Evolutionary conservation across 2,329 filamentous ascomycete species (phyloP).

Genomic region (Whalleya microplaca): DNA sequence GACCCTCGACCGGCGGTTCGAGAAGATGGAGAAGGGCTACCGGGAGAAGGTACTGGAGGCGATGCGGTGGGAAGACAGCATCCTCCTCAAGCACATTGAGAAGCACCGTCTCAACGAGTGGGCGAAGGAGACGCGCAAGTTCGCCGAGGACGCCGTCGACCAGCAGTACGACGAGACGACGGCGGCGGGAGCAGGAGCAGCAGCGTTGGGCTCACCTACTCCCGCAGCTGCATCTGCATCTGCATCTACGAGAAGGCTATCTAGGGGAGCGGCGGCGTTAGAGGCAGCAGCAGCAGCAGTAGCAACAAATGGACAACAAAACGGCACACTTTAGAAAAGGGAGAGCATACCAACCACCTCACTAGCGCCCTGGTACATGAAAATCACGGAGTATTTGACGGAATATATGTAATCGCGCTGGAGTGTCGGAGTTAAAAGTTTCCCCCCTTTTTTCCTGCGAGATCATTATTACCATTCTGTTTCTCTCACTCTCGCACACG

Average conservation of each 20-base stretch:
- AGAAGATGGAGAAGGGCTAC: constrained; percentile 63
- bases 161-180: constrained; percentile 34
- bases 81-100: constrained; percentile 66
- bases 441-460: constrained; percentile 6
- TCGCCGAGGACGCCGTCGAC: constrained; percentile 35
- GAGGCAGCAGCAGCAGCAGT: constrained; percentile 23
- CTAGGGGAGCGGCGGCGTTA: constrained; percentile 21
- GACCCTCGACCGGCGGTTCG: constrained; percentile 63
- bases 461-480: too few species aligned
- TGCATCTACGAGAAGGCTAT: constrained; percentile 8
- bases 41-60: constrained; percentile 71
- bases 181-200: constrained; percentile 27
- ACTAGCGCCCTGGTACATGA: too few species aligned
- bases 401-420: constrained; percentile 20
- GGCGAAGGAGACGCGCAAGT: constrained; percentile 44
- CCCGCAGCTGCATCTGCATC: constrained; percentile 13
- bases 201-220: constrained; percentile 17
- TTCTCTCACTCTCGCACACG: too few species aligned
- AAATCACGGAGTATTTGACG: constrained; percentile 10
- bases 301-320: constrained; percentile 30
- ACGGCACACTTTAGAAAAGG: constrained; percentile 29
- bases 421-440: constrained; percentile 25
- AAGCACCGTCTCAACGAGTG: constrained; percentile 73
- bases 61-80: constrained; percentile 72
- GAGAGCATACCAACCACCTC: too few species aligned